phyloP scores from a whole-genome alignment of 73 alveolate genomes.

The Paraurostyla sp. region DNA sequence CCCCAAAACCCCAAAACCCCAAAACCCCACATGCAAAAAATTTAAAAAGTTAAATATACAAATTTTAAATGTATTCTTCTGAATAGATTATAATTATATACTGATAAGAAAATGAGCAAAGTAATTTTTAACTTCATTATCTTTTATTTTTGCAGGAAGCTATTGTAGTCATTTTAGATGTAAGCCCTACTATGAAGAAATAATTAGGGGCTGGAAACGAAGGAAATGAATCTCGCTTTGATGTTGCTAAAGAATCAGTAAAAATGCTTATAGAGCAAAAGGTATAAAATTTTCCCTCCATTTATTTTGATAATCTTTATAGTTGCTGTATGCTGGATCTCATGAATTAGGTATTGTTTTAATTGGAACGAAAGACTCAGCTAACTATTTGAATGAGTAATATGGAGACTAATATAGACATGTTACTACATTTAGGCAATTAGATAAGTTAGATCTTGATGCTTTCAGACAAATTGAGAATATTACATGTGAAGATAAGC shows the following conservation, averaged over 20 bases:
- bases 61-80: too few relatives aligned
- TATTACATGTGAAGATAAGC: conserved; percentile 19
- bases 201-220: conserved; percentile 43
- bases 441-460: conserved; percentile 72
- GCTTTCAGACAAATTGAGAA: conserved; percentile 55
- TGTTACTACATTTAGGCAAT: conserved; percentile 69
- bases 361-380: conserved; percentile 77
- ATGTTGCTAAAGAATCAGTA: conserved; percentile 80
- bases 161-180: conserved; percentile 82
- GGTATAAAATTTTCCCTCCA: neutral
- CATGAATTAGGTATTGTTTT: conserved; percentile 87
- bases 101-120: conserved; percentile 12
- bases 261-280: conserved; percentile 82
- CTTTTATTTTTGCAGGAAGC: conserved; percentile 77
- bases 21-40: too few relatives aligned
- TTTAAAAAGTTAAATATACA: too few relatives aligned
- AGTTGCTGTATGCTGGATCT: conserved; percentile 74
- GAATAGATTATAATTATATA: too few relatives aligned
- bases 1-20: too few relatives aligned
- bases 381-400: conserved; percentile 73
- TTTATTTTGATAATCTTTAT: neutral
- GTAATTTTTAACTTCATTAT: neutral
- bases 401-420: conserved; percentile 78
- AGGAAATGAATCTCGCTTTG: conserved; percentile 61
- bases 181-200: conserved; percentile 78